Conservation (phyloP, 495 filamentous ascomycete genomes). For the Thermothielavioides terrestris region DNA sequence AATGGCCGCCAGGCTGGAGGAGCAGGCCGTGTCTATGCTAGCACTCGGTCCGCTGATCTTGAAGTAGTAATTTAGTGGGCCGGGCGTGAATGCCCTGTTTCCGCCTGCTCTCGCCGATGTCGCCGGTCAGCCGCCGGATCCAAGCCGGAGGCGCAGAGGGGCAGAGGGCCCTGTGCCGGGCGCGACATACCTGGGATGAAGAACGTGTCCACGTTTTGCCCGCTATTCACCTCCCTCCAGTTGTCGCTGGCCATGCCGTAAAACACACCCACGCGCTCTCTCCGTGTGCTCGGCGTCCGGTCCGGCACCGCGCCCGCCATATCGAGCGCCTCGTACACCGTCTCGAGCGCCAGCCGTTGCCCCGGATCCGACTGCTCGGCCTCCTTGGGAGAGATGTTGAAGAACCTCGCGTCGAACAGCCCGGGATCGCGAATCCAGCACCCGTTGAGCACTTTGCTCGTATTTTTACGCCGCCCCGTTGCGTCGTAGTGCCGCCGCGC, state of each 20-base stretch:
- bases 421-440: too few relatives aligned
- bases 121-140: too few relatives aligned
- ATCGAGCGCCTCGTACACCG: slow-evolving; percentile 80
- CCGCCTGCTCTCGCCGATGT: too few relatives aligned
- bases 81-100: slow-evolving; percentile 70
- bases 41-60: slow-evolving; percentile 75
- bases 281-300: slow-evolving; percentile 66
- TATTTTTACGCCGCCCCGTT: too few relatives aligned
- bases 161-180: too few relatives aligned
- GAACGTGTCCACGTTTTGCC: slow-evolving; percentile 79
- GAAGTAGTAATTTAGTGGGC: slow-evolving; percentile 71
- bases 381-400: slow-evolving; percentile 87
- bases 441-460: too few relatives aligned
- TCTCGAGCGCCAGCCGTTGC: slow-evolving; percentile 68
- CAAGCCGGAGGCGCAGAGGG: too few relatives aligned
- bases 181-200: too few relatives aligned
- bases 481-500: slow-evolving; percentile 65
- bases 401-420: slow-evolving; percentile 84
- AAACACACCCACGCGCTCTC: slow-evolving; percentile 77
- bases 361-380: slow-evolving; percentile 77
- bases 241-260: slow-evolving; percentile 83
- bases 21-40: slow-evolving; percentile 81
- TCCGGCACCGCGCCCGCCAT: slow-evolving; percentile 77
- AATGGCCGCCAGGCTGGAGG: slow-evolving; percentile 66
- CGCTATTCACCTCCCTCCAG: slow-evolving; percentile 74